Base-by-base conservation (phyloP, 2,329 filamentous ascomycete species). In the Arthrinium phaeospermum region DNA sequence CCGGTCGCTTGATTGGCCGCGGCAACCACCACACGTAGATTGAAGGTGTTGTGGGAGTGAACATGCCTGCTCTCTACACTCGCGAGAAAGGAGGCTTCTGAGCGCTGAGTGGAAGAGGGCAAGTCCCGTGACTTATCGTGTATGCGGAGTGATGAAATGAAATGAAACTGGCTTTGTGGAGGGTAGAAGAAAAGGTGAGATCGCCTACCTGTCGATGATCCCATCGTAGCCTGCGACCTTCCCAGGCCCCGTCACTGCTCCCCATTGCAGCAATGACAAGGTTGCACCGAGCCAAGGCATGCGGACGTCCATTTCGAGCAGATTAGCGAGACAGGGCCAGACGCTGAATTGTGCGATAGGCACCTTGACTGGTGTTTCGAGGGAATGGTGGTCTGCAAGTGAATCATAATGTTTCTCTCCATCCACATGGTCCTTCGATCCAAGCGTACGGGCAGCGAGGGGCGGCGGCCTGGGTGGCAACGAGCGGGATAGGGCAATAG, bases 261-360 rank as follows among this genome's bases (percentile, higher is more conserved):
- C 87, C 86, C 93, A 92, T 83, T 96, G 94, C 76, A 92, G 81
- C 82, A 98, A 89, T 72, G 93, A 93, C 73, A 96, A 81, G 76
- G 90, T 85, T 80, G 94, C 94, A 79, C 87, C 88, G 72, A 98
- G 88, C 96, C 96, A 98, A 75, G 96, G 96, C 94, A 98, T 97
- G 82, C 94, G 93, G 75, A 86, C 82, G 76, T 92, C 87, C 79
- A 98, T 83, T 85, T 95, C 91, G 76, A 95, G 83, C 74, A 97
- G 83, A 81, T 90, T 91, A 74, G 91, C 91, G 72, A 92, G 81
- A 82, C 93, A 94, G 77, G 91, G 86, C 91, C 93, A 98, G 70
- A 94, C 81, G 78, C 89, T 90, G 87, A 96, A 98, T 75, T 89
- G 88, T 73, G 96, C 84, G 76, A 98, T 88, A 70, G 94, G 92